phyloP scores from a whole-genome alignment of 169 alveolate genomes.

The Plasmodium gonderi region DNA sequence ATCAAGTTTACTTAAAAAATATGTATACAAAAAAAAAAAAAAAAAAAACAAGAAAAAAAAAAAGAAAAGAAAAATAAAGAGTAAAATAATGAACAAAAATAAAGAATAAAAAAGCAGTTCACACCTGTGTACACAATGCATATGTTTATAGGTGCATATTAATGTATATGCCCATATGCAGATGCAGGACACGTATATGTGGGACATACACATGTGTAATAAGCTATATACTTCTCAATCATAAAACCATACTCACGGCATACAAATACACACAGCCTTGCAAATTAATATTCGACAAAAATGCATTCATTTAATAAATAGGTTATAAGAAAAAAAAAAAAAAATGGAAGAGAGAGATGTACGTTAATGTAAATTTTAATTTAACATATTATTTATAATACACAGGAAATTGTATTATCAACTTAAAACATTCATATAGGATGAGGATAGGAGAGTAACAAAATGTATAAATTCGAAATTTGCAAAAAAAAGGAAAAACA shows the following conservation, averaged over 20 bases:
- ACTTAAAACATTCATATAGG: neutral
- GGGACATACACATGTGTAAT: too few relatives aligned
- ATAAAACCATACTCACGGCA: neutral
- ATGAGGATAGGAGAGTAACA: neutral
- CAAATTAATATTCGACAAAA: neutral
- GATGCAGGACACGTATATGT: neutral
- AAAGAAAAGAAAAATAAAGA: neutral
- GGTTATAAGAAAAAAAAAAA: neutral
- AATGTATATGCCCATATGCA: neutral
- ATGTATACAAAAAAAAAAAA: slow-evolving; percentile 13
- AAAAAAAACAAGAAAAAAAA: slow-evolving; percentile 1
- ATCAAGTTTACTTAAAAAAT: neutral
- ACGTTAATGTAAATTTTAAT: neutral
- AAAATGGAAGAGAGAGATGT: neutral
- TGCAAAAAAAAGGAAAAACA: slow-evolving; percentile 12
- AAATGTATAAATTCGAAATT: slow-evolving; percentile 11
- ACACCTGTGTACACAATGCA: too few relatives aligned
- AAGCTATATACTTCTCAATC: too few relatives aligned
- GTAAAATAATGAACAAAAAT: neutral
- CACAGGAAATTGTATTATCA: neutral
- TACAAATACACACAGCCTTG: neutral
- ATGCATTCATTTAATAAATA: neutral
- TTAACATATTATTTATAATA: slow-evolving; percentile 19
- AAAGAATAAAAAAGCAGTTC: neutral
- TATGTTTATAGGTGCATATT: neutral